Conservation (phyloP, 768 basidiomycete genomes). For the Termitomyces sp. region DNA sequence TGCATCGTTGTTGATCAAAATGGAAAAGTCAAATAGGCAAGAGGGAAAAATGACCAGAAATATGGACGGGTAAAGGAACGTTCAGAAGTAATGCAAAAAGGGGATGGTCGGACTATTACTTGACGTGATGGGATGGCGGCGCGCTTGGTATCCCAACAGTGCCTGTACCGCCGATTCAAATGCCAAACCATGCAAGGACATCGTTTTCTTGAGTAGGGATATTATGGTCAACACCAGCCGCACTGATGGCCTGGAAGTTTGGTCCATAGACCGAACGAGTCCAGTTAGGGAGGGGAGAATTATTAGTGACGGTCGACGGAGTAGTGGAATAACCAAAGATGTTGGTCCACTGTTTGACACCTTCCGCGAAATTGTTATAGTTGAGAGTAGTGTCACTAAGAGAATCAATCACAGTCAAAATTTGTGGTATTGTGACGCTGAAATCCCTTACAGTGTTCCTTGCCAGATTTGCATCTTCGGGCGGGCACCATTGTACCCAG, state of each 20-base stretch:
- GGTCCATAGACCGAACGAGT: constrained; percentile 48
- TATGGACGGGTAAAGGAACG: too few relatives aligned
- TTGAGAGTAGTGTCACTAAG: constrained; percentile 48
- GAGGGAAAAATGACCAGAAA: too few relatives aligned
- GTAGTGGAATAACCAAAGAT: constrained; percentile 46
- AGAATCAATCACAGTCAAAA: neutral
- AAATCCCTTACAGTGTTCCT: constrained; percentile 37
- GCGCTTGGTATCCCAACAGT: neutral
- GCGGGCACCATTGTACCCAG: constrained; percentile 49
- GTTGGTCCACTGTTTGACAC: constrained; percentile 56
- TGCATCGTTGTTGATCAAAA: too few relatives aligned
- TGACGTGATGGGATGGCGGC: too few relatives aligned
- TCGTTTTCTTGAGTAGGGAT: constrained; percentile 47
- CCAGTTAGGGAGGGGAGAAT: constrained; percentile 44
- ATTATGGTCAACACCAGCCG: constrained; percentile 48
- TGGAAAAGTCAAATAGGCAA: too few relatives aligned
- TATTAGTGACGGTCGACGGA: constrained; percentile 35
- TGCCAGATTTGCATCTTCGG: constrained; percentile 57
- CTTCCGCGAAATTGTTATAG: constrained; percentile 48
- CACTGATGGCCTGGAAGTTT: constrained; percentile 47
- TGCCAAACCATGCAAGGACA: constrained; percentile 48
- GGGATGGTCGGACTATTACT: too few relatives aligned
- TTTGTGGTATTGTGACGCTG: neutral
- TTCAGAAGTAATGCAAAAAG: too few relatives aligned
- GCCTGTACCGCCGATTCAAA: constrained; percentile 25